These are phyloP conservation scores for Aspergillus coremiiformis DNA, from an alignment of 495 filamentous ascomycete genomes.

Conservation along the genomic window DNA sequence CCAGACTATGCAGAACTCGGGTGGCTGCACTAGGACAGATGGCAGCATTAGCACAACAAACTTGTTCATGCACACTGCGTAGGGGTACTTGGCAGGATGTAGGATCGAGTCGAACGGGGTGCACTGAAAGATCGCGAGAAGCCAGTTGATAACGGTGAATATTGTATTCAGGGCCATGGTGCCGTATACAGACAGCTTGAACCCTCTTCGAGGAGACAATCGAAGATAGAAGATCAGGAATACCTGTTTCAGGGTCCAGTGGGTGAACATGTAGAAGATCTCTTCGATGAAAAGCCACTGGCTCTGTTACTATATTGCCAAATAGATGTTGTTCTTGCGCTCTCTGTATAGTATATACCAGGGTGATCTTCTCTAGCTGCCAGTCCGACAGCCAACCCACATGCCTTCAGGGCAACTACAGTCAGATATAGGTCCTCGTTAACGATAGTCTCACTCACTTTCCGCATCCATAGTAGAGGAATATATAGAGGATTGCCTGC, in stretches of 20 bases:
- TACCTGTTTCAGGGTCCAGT: constrained; percentile 24
- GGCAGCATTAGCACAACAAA: constrained; percentile 1
- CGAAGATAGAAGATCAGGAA: constrained; percentile 33
- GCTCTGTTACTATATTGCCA: no score
- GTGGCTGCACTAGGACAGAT: not conserved
- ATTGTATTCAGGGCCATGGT: not conserved
- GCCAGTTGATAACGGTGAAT: constrained; percentile 1
- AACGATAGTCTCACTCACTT: not conserved
- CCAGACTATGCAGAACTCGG: not conserved
- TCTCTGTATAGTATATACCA: not conserved
- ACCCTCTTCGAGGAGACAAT: constrained; percentile 16
- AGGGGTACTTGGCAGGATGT: not conserved
- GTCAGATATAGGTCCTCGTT: no score
- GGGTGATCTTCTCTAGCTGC: not conserved
- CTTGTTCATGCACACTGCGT: not conserved
- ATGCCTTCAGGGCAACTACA: not conserved
- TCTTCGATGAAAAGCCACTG: constrained; percentile 13
- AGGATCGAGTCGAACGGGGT: not conserved
- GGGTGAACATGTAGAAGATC: constrained; percentile 17
- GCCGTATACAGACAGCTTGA: constrained; percentile 1
- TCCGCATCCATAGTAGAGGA: constrained; percentile 4
- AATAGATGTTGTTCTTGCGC: no score
- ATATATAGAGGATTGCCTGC: constrained; percentile 1
- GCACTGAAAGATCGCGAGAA: constrained; percentile 4
- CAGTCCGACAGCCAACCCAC: not conserved